Conservation (phyloP, 2,329 filamentous ascomycete species). For the Penicillium sp. region DNA sequence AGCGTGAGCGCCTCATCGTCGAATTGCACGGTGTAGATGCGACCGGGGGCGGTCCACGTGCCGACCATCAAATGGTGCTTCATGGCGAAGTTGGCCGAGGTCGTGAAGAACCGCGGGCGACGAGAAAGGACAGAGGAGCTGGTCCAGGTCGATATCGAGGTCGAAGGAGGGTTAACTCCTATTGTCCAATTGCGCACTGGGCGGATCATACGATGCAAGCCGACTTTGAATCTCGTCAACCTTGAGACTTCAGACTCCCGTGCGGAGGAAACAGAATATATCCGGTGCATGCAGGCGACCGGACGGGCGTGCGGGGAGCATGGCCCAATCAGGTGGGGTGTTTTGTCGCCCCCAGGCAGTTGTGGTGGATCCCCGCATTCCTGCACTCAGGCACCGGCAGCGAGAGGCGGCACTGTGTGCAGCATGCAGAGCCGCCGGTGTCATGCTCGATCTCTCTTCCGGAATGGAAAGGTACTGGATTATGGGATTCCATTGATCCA, state of each 20-base stretch:
- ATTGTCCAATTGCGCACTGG: constrained; percentile 2
- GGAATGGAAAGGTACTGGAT: too few species aligned
- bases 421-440: constrained; percentile 3
- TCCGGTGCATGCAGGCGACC: background rate
- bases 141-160: background rate
- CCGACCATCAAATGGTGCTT: constrained; percentile 88
- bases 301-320: background rate
- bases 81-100: constrained; percentile 47
- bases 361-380: too few species aligned
- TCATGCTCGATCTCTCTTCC: background rate
- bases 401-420: constrained; percentile 13
- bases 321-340: too few species aligned
- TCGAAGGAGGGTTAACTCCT: too few species aligned
- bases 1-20: constrained; percentile 73
- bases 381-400: constrained; percentile 10
- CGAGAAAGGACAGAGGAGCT: background rate
- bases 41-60: constrained; percentile 83
- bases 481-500: too few species aligned
- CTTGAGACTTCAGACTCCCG: background rate
- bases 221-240: too few species aligned
- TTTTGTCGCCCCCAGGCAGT: too few species aligned
- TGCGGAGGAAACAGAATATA: constrained; percentile 12
- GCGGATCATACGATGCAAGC: constrained; percentile 13
- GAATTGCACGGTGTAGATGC: constrained; percentile 84
- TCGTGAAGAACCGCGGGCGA: constrained; percentile 9